Evolutionary conservation across 805 yeast species (phyloP), one percentile per base, ranked within the genome.

Genomic region (Wickerhamomyces hampshirensis): DNA sequence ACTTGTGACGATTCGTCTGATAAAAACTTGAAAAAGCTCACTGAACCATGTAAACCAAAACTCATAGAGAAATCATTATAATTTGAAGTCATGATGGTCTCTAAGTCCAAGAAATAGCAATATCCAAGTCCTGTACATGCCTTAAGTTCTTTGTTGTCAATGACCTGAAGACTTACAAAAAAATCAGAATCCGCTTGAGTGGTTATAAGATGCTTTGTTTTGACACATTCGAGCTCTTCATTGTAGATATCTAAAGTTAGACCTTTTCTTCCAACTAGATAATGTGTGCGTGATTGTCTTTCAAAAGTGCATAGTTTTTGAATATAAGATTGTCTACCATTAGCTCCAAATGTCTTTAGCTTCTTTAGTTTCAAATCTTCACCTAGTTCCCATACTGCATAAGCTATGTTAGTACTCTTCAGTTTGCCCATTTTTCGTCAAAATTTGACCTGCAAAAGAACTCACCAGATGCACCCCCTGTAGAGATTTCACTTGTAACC

Each of bases 91-190:
- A 51, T 24, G 2, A 51, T 19, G 23, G 35, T 46, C 5, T 42
- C 46, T 13, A 50, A 5, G 1, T 38, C 35, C 2, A 49, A 32
- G 33, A 49, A 51, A 26, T 48, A 51, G 34, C 51, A 46, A n/a
- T 44, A 48, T 13, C 56, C 56, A 9, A 46, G 31, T 10, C 53
- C 55, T 5, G 56, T 48, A 33, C 47, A 50, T 3, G 47, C 50
- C 19, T 42, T 44, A 23, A 51, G 32, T 37, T 35, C 18, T 5
- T 28, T 37, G 2, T 31, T 35, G 15, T 31, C 32, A 7, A 37
- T 16, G 5, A 50, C 37, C 16, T 44, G 40, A 8, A 51, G 10
- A 4, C 39, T 35, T 11, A 50, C 36, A 23, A 48, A 48, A 42
- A 51, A 51, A 24, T 51, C 56, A 5, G 48, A 38, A 4, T 38